phyloP scores from a whole-genome alignment of 1,284 basidiomycete genomes.

The Cryptococcus neoformans region DNA sequence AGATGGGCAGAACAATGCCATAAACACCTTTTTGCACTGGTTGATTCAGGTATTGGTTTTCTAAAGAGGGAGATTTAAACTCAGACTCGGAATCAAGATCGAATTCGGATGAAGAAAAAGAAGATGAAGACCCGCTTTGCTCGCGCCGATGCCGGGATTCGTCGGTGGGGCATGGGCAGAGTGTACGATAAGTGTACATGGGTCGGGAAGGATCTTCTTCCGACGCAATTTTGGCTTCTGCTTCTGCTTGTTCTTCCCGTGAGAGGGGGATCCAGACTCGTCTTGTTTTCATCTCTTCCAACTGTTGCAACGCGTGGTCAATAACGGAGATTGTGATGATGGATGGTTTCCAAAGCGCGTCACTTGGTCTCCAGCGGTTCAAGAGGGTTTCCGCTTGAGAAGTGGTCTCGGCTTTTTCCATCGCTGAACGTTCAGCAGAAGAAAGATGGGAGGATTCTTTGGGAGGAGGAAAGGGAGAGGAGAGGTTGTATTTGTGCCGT shows the following conservation, averaged over 20 bases:
- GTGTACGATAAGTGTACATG: no score
- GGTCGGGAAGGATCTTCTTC: neutral
- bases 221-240: neutral
- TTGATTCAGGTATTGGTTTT: neutral
- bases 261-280: neutral
- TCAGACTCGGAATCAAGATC: neutral
- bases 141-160: neutral
- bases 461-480: slow-evolving; percentile 7
- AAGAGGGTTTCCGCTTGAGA: slow-evolving; percentile 14
- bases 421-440: no score
- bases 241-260: neutral
- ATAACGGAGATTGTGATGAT: slow-evolving; percentile 29
- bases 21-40: neutral
- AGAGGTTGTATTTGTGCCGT: slow-evolving; percentile 13
- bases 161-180: neutral
- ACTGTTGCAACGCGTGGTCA: slow-evolving; percentile 10
- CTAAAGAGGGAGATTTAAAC: neutral
- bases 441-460: neutral
- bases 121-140: neutral
- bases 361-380: slow-evolving; percentile 36
- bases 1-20: slow-evolving; percentile 19
- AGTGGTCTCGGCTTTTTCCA: neutral
- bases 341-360: slow-evolving; percentile 39
- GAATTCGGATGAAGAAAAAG: neutral
- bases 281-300: neutral